Evolutionary conservation across 768 basidiomycete species (phyloP).

Genomic region (Podaxis sp.): DNA sequence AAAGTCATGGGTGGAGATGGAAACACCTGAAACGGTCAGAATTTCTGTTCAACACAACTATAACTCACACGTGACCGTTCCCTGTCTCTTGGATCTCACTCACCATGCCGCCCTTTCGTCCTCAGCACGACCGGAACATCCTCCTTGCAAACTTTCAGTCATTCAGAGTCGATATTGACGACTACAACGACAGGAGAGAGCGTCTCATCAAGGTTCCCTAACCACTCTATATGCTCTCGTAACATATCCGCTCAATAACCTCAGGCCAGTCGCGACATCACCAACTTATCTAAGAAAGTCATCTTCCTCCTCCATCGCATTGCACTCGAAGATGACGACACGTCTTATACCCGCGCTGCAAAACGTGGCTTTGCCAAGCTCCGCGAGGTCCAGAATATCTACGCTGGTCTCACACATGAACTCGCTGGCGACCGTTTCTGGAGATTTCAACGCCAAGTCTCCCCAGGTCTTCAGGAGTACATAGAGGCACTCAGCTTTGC

Average conservation of each 20-base stretch:
- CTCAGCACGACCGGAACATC: conserved; percentile 17
- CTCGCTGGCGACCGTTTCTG: conserved; percentile 72
- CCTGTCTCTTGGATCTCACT: not conserved
- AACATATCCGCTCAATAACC: not conserved
- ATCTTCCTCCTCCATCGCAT: conserved; percentile 92
- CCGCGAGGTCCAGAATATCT: conserved; percentile 62
- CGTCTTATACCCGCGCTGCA: conserved; percentile 38
- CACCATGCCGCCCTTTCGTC: conserved; percentile 21
- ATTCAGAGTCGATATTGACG: conserved; percentile 77
- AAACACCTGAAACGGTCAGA: not conserved
- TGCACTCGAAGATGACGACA: conserved; percentile 34
- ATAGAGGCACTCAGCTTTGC: conserved; percentile 92
- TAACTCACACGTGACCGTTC: conserved; percentile 8
- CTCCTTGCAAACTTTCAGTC: conserved; percentile 45
- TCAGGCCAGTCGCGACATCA: conserved; percentile 84
- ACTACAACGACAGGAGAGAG: conserved; percentile 85
- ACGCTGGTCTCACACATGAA: conserved; percentile 60
- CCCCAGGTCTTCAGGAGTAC: conserved; percentile 90
- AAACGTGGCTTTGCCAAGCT: conserved; percentile 59
- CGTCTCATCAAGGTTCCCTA: conserved; percentile 78
- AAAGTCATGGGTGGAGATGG: conserved; percentile 31
- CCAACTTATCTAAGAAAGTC: conserved; percentile 87
- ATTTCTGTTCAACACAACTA: not conserved
- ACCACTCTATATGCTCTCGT: conserved; percentile 11
- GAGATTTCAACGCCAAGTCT: conserved; percentile 73